These are phyloP conservation scores for Aspergillus alliaceus DNA, from an alignment of 2,329 filamentous ascomycete genomes.

Conservation along the genomic window DNA sequence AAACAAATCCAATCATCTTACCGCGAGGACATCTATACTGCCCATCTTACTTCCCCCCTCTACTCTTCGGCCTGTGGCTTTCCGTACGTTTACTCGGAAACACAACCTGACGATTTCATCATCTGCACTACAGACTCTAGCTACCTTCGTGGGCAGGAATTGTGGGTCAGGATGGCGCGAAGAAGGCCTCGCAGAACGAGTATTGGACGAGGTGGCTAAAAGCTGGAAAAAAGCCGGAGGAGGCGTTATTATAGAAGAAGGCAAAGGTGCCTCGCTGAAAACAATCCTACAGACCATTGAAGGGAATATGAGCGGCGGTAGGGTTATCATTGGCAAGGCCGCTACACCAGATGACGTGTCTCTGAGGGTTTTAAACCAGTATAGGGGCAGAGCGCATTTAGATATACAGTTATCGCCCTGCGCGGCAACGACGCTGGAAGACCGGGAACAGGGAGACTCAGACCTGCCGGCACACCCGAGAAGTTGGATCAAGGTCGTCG, in stretches of 20 bases:
- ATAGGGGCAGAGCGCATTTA: conserved; percentile 52
- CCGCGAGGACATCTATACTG: conserved; percentile 66
- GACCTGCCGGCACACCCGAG: conserved; percentile 69
- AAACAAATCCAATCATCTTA: conserved; percentile 45
- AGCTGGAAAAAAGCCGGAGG: conserved; percentile 89
- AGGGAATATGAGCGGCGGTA: conserved; percentile 85
- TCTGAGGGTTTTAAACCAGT: conserved; percentile 38
- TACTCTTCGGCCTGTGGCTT: conserved; percentile 84
- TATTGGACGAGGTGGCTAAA: conserved; percentile 87
- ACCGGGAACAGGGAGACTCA: conserved; percentile 57
- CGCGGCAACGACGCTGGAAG: conserved; percentile 43
- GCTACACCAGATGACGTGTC: conserved; percentile 21
- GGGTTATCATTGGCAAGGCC: conserved; percentile 50
- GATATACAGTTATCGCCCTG: conserved; percentile 28
- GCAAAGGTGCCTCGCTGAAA: conserved; percentile 65
- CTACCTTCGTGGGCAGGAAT: conserved; percentile 85
- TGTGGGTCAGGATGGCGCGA: conserved; percentile 97
- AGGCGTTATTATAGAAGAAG: conserved; percentile 86
- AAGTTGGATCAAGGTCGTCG: conserved; percentile 80
- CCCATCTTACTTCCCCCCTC: conserved; percentile 87
- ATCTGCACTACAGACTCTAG: conserved; percentile 78
- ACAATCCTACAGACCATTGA: conserved; percentile 82
- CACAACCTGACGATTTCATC: conserved; percentile 91
- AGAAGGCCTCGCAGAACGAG: conserved; percentile 86
- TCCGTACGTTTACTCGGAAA: conserved; percentile 95